Evolutionary conservation across 2,329 filamentous ascomycete species (phyloP), one percentile per base, ranked within the genome.

Genomic region (Zarea fungicola): DNA sequence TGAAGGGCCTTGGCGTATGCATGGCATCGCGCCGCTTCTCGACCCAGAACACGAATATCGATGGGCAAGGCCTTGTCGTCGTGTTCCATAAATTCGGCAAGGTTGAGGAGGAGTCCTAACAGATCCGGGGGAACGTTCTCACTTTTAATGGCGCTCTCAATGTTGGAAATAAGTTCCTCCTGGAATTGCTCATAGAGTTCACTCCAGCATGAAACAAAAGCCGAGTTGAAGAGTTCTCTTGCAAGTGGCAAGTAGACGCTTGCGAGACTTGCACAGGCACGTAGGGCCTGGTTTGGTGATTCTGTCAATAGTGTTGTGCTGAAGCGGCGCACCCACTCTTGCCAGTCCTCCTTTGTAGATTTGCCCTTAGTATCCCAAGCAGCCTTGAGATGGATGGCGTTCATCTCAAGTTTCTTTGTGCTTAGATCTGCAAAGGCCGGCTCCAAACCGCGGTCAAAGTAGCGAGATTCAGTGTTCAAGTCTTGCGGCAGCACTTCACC

Each of bases 41-140:
- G 87, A 26, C 95, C 95, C 10, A 99, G 78, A 9, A 93, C 90
- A 42, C 93, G 79, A 55, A 99, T 96, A 62, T 99, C 95, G 54
- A 99, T 99, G 2, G 93, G 93, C 45, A 99, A 73, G 13, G 95
- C 92, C 67, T 99, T 99, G 65, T 99, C 93, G 59, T 99, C 95
- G 62, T 99, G 93, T 64, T 99, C 93, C 93, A 99, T 99, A 66
- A 99, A 99, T 64, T 99, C 93, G 19, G 93, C 93, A 43, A 99
- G 77, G 61, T 99, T 99, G 42, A 99, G 81, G 23, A 99, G 75
- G 42, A 96, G 85, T 52, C 96, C 92, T 8, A 99, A 75, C 56
- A 99, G 85, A 65, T 99, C 95, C 0, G 95, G 93, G 0, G 93
- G 92, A 11, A 99, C 95, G 58, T 96, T 92, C 45, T 92, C 87